These are phyloP conservation scores for Syncephalastrum monosporum DNA, from an alignment of 371 early-diverging fungal genomes.

Conservation along the genomic window DNA sequence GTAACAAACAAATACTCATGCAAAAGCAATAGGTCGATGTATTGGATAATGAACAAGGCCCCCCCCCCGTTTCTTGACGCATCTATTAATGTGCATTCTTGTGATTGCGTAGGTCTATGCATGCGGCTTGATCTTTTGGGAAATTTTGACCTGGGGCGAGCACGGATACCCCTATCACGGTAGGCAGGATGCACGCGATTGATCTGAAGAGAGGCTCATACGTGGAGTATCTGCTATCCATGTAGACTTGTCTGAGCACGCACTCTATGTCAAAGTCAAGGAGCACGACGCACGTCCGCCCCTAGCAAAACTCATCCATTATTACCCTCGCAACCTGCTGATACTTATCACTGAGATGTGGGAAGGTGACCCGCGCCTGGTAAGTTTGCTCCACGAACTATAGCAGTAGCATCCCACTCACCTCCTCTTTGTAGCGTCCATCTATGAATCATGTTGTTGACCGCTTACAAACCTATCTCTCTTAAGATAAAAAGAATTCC, in stretches of 20 bases:
- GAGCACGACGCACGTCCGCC: slow-evolving; percentile 63
- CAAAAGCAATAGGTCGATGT: slow-evolving; percentile 30
- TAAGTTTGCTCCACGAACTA: slow-evolving; percentile 15
- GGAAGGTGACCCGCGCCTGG: slow-evolving; percentile 59
- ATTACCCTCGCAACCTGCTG: slow-evolving; percentile 60
- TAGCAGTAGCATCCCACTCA: neutral
- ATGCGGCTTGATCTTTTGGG: slow-evolving; percentile 79
- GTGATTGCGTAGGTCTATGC: slow-evolving; percentile 56
- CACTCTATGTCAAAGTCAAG: slow-evolving; percentile 51
- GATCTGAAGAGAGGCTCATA: neutral
- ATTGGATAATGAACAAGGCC: slow-evolving; percentile 4
- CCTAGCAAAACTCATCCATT: slow-evolving; percentile 47
- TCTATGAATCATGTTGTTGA: slow-evolving; percentile 69
- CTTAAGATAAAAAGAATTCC: slow-evolving; percentile 25
- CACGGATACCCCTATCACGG: slow-evolving; percentile 75
- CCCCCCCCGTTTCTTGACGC: neutral
- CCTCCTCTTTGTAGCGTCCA: slow-evolving; percentile 42
- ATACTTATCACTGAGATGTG: slow-evolving; percentile 74
- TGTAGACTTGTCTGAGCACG: slow-evolving; percentile 36
- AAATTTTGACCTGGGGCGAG: slow-evolving; percentile 75
- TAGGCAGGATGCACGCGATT: neutral
- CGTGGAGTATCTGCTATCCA: neutral
- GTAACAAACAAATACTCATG: neutral
- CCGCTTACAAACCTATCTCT: slow-evolving; percentile 53
- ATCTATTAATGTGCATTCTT: neutral